Conservation (phyloP, 225 moss, liverwort and hornwort species). For the Polytrichum formosum region DNA sequence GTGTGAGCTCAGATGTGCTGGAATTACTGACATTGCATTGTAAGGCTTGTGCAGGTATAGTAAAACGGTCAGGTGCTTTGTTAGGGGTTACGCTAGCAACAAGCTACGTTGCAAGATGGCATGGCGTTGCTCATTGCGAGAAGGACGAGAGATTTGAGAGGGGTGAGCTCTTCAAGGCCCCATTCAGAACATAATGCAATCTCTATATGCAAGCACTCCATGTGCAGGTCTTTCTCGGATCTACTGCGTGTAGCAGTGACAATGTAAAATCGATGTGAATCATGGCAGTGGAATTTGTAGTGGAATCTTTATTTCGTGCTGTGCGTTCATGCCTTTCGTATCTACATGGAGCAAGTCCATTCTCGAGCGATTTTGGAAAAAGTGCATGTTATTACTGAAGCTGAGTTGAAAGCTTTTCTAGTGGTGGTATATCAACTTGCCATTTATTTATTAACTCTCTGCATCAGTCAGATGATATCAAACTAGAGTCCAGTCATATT, state of each 20-base stretch:
- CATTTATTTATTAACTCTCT: background rate
- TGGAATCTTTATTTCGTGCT: background rate
- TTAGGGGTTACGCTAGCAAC: conserved; percentile 55
- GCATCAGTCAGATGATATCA: too few species aligned
- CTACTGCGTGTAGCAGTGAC: background rate
- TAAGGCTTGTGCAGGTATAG: conserved; percentile 19
- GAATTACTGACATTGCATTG: background rate
- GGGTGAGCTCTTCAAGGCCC: conserved; percentile 19
- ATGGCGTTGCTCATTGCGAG: conserved; percentile 42
- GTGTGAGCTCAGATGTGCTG: background rate
- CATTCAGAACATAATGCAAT: background rate
- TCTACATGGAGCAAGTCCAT: too few species aligned
- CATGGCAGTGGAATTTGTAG: background rate
- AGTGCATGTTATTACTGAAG: background rate
- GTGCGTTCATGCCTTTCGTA: too few species aligned
- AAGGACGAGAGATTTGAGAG: conserved; percentile 15
- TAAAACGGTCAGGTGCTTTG: conserved; percentile 17
- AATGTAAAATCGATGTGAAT: background rate
- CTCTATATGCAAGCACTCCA: background rate
- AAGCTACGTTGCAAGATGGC: conserved; percentile 33
- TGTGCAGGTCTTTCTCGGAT: background rate
- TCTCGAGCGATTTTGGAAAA: too few species aligned
- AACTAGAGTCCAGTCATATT: too few species aligned
- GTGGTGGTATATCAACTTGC: background rate
- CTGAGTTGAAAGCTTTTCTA: background rate